Conservation (phyloP, 2,329 filamentous ascomycete species). For the Seiridium unicorne region DNA sequence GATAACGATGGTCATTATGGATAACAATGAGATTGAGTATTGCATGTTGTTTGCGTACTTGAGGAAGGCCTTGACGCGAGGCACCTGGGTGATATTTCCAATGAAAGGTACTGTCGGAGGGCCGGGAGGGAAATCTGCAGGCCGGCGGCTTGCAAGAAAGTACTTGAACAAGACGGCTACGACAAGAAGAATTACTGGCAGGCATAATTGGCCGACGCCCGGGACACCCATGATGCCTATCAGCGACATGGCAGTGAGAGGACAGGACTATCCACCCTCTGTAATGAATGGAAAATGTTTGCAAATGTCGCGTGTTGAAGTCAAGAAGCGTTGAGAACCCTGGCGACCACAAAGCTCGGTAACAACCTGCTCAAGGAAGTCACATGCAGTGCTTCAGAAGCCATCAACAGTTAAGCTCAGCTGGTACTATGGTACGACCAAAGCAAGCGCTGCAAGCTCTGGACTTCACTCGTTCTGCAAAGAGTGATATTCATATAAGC, state of each 20-base stretch:
- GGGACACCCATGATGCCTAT: background rate
- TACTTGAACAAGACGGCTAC: background rate
- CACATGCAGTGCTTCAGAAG: background rate
- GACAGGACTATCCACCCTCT: background rate
- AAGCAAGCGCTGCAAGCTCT: background rate
- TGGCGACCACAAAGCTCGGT: background rate
- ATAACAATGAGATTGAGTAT: background rate
- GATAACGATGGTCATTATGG: background rate
- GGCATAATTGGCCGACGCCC: background rate
- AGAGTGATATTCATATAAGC: background rate
- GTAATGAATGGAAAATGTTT: background rate
- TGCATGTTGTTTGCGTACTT: slow-evolving; percentile 2
- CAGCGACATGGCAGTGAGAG: background rate
- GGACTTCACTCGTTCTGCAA: background rate
- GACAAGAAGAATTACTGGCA: background rate
- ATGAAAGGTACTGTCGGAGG: background rate
- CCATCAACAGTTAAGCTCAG: background rate
- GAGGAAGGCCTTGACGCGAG: slow-evolving; percentile 6
- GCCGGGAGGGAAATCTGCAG: background rate
- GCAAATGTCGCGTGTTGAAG: background rate
- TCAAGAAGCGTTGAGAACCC: no score
- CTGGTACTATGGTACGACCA: background rate
- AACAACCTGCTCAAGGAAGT: background rate
- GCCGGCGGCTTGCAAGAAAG: slow-evolving; percentile 7
- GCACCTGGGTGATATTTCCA: slow-evolving; percentile 8